Conservation (phyloP, 306 rosid genomes). For the Glycyrrhiza uralensis region DNA sequence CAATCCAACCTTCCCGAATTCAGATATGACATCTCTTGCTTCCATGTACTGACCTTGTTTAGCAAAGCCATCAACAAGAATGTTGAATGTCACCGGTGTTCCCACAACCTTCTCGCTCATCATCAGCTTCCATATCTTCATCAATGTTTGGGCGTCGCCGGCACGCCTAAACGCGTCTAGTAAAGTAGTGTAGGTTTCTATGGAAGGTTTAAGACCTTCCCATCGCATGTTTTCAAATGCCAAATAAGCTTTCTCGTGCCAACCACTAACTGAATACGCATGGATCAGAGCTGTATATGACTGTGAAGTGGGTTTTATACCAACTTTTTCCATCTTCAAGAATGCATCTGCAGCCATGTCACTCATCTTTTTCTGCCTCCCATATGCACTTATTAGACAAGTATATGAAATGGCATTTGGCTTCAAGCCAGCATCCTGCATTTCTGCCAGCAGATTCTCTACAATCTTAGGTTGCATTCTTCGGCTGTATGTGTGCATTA, state of each 20-base stretch:
- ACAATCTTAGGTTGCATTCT: constrained; percentile 86
- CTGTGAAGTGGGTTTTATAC: constrained; percentile 75
- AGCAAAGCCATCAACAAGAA: constrained; percentile 82
- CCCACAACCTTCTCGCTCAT: constrained; percentile 56
- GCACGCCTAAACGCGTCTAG: constrained; percentile 81
- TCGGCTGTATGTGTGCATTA: constrained; percentile 76
- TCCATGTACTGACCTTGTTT: constrained; percentile 78
- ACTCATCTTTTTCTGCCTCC: constrained; percentile 64
- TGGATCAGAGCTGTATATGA: constrained; percentile 87
- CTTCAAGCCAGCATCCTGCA: constrained; percentile 72
- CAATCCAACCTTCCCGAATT: constrained; percentile 69
- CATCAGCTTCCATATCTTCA: constrained; percentile 87
- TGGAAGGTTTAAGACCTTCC: constrained; percentile 69
- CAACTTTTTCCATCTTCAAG: constrained; percentile 76
- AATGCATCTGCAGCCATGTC: constrained; percentile 90
- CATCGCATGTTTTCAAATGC: constrained; percentile 72
- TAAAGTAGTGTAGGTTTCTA: constrained; percentile 83
- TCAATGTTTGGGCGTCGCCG: constrained; percentile 63
- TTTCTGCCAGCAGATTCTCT: constrained; percentile 71
- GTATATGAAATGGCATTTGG: constrained; percentile 79
- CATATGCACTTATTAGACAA: constrained; percentile 82
- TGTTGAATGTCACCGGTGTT: constrained; percentile 68
- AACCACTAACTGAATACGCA: constrained; percentile 72
- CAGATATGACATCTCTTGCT: constrained; percentile 79
- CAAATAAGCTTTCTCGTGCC: constrained; percentile 79